Evolutionary conservation across 768 basidiomycete species (phyloP).

Genomic region (Tylopilus balloui): DNA sequence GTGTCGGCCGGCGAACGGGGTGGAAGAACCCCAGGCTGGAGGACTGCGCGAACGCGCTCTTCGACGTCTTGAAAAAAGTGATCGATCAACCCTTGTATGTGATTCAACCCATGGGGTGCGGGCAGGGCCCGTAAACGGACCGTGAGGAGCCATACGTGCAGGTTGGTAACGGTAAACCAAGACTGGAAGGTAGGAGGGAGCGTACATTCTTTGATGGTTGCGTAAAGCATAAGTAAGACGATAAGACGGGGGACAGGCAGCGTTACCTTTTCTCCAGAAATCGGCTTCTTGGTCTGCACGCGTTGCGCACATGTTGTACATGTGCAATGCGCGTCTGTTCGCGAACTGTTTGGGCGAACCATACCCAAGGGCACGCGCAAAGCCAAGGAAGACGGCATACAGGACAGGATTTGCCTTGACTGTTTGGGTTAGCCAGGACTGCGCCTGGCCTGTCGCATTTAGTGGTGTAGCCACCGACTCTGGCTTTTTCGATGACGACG

Average conservation of each 20-base stretch:
- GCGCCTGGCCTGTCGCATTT: slow-evolving; percentile 16
- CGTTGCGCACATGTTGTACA: slow-evolving; percentile 57
- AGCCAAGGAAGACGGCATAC: slow-evolving; percentile 41
- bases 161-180: slow-evolving; percentile 91
- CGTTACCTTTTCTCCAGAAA: slow-evolving; percentile 65
- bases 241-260: background rate
- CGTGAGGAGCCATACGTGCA: slow-evolving; percentile 89
- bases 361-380: slow-evolving; percentile 55
- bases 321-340: slow-evolving; percentile 49
- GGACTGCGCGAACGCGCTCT: slow-evolving; percentile 77
- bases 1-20: slow-evolving; percentile 19
- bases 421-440: slow-evolving; percentile 54
- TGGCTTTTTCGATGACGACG: slow-evolving; percentile 4
- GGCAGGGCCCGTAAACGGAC: slow-evolving; percentile 85
- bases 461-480: slow-evolving; percentile 1
- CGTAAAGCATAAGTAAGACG: background rate
- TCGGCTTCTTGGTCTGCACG: slow-evolving; percentile 53
- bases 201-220: slow-evolving; percentile 54
- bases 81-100: slow-evolving; percentile 81
- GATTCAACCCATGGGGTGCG: slow-evolving; percentile 54
- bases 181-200: slow-evolving; percentile 94
- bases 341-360: slow-evolving; percentile 58
- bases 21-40: slow-evolving; percentile 49
- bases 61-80: slow-evolving; percentile 96
- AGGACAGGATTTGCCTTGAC: slow-evolving; percentile 48